Base-by-base conservation (phyloP, 805 yeast genomes). In the Teunomyces cretensis region DNA sequence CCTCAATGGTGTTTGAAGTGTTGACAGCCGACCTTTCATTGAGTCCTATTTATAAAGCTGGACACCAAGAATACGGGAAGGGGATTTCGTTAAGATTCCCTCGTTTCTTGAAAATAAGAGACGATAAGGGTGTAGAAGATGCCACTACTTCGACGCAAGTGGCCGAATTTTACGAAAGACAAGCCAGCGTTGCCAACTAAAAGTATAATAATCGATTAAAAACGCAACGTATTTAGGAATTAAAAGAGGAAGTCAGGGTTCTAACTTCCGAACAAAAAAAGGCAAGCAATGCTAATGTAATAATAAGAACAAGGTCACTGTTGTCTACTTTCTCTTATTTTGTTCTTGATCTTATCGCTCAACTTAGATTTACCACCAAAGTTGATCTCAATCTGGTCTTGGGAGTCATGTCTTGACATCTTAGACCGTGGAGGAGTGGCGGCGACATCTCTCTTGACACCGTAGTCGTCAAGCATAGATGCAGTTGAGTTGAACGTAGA, bases 1-100 rank as follows among this genome's bases (percentile, higher is more conserved):
- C 98, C 6, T 75, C 84, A 0, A 65, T 74, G 19, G 75, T 91
- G 6, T 89, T 94, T 70, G 98, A 91, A 65, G 96, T 91, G 1
- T 71, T 88, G 47, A 87, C 96, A 1, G 98, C 98, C 0, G 97
- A 91, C 65, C 74, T 91, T 42, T 86, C 96, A 0, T 74, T 89
- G 46, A 85, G 95, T 42, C 98, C 98, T 0, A 74, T 88, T 4
- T 91, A 91, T 64, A 88, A 88, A 58, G 95, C 97, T 0, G 96
- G 94, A 4, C 78, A 77, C 24, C 73, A 75, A 22, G 79, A 79
- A 41, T 77, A 82, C 47, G 95, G 89, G 1, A 83, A 83, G 60
- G 98, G 98, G 24, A 80, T 91, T 2, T 87, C 96, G 3, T 69
- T 91, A 45, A 72, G 98, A 54, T 91, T 91, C 58, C 98, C 98